Evolutionary conservation across 2,329 filamentous ascomycete genomes (phyloP).

Genomic region (Alternaria tenuissima): DNA sequence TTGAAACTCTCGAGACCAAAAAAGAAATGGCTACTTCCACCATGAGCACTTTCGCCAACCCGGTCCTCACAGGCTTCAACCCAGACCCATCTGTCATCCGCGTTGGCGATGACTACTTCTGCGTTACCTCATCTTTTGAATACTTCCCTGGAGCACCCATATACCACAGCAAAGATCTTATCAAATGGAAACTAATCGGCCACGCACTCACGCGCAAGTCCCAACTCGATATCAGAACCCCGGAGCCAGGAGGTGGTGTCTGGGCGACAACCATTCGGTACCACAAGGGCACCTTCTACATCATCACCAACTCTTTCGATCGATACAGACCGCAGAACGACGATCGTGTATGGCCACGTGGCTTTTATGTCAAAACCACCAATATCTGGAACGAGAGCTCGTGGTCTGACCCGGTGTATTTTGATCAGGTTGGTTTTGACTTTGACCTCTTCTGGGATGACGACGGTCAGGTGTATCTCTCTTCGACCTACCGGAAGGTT

Average conservation of each 20-base stretch:
- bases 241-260: conserved; percentile 32
- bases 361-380: conserved; percentile 56
- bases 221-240: conserved; percentile 48
- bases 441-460: conserved; percentile 61
- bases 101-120: conserved; percentile 55
- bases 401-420: conserved; percentile 37
- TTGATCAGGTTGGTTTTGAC: conserved; percentile 35
- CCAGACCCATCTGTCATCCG: conserved; percentile 60
- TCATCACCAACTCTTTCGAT: conserved; percentile 37
- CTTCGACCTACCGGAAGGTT: conserved; percentile 24
- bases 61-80: conserved; percentile 53
- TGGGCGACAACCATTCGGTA: conserved; percentile 37
- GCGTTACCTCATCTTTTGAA: conserved; percentile 62
- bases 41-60: conserved; percentile 12
- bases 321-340: conserved; percentile 38
- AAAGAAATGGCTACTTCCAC: background rate
- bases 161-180: conserved; percentile 60
- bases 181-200: conserved; percentile 59
- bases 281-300: conserved; percentile 25
- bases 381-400: conserved; percentile 25
- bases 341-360: conserved; percentile 53
- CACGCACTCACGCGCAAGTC: conserved; percentile 47
- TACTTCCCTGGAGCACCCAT: conserved; percentile 62
- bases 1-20: background rate
- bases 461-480: conserved; percentile 60